A percentile compares a stretch with the other conserved stretches of the same genome.
Conservation (phyloP, 2,329 filamentous ascomycete genomes). For the Pseudogymnoascus sp. region DNA sequence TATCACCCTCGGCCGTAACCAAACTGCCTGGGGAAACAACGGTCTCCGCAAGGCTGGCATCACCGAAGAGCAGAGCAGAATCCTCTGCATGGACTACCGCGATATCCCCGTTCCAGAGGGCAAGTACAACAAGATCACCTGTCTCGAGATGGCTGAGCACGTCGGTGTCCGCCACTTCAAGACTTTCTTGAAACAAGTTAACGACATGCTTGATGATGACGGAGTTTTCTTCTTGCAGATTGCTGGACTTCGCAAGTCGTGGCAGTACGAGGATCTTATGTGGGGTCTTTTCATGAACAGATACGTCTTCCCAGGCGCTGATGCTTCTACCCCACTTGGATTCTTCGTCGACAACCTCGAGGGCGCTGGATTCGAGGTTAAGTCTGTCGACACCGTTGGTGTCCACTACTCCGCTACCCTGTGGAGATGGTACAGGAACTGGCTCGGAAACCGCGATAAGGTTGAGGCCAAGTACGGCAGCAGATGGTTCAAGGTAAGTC, state of each 20-base stretch:
- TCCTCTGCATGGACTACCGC: slow-evolving; percentile 95
- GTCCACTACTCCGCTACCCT: slow-evolving; percentile 95
- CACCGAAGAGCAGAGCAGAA: slow-evolving; percentile 77
- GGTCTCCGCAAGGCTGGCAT: slow-evolving; percentile 77
- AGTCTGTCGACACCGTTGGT: slow-evolving; percentile 84
- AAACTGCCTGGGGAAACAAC: slow-evolving; percentile 93
- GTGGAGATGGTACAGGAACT: slow-evolving; percentile 98
- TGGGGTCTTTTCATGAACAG: slow-evolving; percentile 99
- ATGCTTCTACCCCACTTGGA: slow-evolving; percentile 86
- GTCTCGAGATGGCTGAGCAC: slow-evolving; percentile 97
- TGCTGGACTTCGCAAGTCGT: slow-evolving; percentile 83
- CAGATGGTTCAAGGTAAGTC: slow-evolving; percentile 84
- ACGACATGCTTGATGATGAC: slow-evolving; percentile 94
- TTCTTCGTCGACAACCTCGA: slow-evolving; percentile 81
- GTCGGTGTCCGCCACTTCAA: slow-evolving; percentile 87
- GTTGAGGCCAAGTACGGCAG: slow-evolving; percentile 91
- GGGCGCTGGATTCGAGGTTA: slow-evolving; percentile 81
- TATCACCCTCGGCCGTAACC: slow-evolving; percentile 90
- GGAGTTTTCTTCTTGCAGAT: slow-evolving; percentile 95
- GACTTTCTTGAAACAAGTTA: slow-evolving; percentile 73
- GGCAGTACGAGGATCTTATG: slow-evolving; percentile 97
- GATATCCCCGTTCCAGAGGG: slow-evolving; percentile 75
- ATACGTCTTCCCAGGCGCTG: slow-evolving; percentile 95
- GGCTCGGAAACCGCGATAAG: slow-evolving; percentile 88
- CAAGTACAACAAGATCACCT: slow-evolving; percentile 89